Conservation (phyloP, 306 rosid species). For the Quercus suber region DNA sequence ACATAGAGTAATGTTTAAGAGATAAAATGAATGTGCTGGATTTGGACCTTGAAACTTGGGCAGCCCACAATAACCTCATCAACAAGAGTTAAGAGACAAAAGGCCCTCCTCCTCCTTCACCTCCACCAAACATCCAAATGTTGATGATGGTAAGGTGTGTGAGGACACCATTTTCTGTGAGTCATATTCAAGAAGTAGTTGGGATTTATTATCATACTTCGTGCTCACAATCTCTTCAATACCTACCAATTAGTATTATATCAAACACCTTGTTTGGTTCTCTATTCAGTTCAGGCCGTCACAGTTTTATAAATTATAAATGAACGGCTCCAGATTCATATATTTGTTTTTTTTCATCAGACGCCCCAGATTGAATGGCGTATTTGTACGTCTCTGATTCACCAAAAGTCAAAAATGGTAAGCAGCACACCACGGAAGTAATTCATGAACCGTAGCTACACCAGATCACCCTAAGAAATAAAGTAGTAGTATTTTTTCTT, state of each 20-base stretch:
- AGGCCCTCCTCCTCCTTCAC: background rate
- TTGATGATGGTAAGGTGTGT: conserved; percentile 25
- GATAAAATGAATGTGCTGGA: too few relatives aligned
- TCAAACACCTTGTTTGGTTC: background rate
- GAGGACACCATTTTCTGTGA: conserved; percentile 40
- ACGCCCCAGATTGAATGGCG: background rate
- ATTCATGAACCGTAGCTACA: background rate
- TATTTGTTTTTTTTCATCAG: too few relatives aligned
- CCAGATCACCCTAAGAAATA: background rate
- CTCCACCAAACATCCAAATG: conserved; percentile 17
- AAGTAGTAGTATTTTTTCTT: background rate
- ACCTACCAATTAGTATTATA: background rate
- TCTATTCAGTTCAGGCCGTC: too few relatives aligned
- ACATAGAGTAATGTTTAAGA: too few relatives aligned
- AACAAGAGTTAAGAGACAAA: background rate
- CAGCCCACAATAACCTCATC: background rate
- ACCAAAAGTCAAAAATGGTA: background rate
- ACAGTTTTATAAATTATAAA: background rate
- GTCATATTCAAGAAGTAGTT: background rate
- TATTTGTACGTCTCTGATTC: background rate
- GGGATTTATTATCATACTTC: background rate
- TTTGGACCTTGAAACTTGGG: background rate
- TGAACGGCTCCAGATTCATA: conserved; percentile 4
- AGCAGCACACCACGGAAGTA: background rate
- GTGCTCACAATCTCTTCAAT: conserved; percentile 1